phyloP scores from a whole-genome alignment of 352 stramenopile species.

The Pythium volutum region DNA sequence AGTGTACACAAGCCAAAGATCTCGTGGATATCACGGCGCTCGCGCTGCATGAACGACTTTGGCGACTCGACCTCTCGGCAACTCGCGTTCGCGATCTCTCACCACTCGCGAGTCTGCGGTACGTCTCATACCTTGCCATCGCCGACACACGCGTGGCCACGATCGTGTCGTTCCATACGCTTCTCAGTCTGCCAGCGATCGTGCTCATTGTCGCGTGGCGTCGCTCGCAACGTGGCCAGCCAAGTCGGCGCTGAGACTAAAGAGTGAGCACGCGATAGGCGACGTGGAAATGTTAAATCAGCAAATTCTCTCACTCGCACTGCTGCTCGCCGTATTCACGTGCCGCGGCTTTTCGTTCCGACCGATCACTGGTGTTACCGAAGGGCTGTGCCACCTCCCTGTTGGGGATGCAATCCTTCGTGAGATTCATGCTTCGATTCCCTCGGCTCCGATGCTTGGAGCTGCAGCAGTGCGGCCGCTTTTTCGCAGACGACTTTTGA shows the following conservation, averaged over 20 bases:
- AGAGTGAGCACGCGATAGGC: neutral
- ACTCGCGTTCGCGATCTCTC: constrained; percentile 15
- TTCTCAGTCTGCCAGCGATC: neutral
- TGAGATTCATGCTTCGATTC: constrained; percentile 13
- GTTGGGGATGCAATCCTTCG: neutral
- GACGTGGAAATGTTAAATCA: neutral
- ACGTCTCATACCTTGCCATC: constrained; percentile 6
- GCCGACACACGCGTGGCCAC: neutral
- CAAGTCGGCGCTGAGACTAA: neutral
- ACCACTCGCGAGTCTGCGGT: neutral
- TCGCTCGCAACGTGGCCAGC: neutral
- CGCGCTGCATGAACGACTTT: neutral
- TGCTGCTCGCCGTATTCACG: neutral
- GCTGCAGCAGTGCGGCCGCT: constrained; percentile 5
- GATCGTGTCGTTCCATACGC: neutral
- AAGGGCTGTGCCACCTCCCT: neutral
- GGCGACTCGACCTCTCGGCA: constrained; percentile 10
- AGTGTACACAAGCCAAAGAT: too few species aligned
- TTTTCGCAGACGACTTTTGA: neutral
- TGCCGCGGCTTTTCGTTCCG: neutral
- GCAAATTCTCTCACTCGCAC: neutral
- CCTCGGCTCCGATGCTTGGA: neutral
- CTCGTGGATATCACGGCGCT: constrained; percentile 5
- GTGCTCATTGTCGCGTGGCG: neutral
- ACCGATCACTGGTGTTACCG: too few species aligned